Evolutionary conservation across 2,329 filamentous ascomycete genomes (phyloP).

Genomic region (Penicillium italicum): DNA sequence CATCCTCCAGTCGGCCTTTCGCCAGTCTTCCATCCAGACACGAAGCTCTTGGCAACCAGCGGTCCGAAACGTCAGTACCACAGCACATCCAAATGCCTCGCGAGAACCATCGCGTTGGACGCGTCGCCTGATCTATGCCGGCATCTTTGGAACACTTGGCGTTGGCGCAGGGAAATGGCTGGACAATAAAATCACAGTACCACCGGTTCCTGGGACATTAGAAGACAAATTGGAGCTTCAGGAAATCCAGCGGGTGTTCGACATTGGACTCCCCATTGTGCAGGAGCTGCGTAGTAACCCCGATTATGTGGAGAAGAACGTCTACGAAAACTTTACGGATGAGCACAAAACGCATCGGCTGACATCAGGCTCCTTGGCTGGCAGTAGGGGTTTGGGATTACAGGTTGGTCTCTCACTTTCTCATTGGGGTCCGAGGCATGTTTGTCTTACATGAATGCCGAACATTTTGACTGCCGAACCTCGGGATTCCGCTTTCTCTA

Average conservation of each 20-base stretch:
- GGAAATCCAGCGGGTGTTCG: slow-evolving; percentile 31
- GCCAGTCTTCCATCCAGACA: slow-evolving; percentile 5
- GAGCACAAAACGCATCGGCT: slow-evolving; percentile 35
- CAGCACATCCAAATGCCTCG: slow-evolving; percentile 15
- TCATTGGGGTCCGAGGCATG: slow-evolving; percentile 5
- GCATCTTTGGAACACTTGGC: slow-evolving; percentile 35
- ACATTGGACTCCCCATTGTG: slow-evolving; percentile 37
- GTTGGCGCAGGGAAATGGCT: slow-evolving; percentile 24
- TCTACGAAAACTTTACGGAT: slow-evolving; percentile 37
- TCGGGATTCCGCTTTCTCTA: slow-evolving; percentile 15
- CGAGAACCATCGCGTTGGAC: slow-evolving; percentile 30
- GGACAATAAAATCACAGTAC: slow-evolving; percentile 22
- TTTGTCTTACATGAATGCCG: slow-evolving; percentile 11
- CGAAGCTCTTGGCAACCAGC: slow-evolving; percentile 4
- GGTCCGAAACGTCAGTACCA: slow-evolving; percentile 22
- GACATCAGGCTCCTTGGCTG: slow-evolving; percentile 40
- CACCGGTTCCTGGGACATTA: slow-evolving; percentile 33
- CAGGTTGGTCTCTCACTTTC: slow-evolving; percentile 34
- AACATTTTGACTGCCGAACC: slow-evolving; percentile 17
- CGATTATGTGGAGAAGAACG: slow-evolving; percentile 39
- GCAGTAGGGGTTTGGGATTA: slow-evolving; percentile 39
- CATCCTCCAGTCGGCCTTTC: slow-evolving; percentile 23
- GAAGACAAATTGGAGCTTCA: slow-evolving; percentile 32
- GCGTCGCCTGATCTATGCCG: slow-evolving; percentile 35
- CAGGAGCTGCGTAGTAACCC: slow-evolving; percentile 37